Conservation (phyloP, 2,329 filamentous ascomycete genomes). For the Diaporthe ampelina region DNA sequence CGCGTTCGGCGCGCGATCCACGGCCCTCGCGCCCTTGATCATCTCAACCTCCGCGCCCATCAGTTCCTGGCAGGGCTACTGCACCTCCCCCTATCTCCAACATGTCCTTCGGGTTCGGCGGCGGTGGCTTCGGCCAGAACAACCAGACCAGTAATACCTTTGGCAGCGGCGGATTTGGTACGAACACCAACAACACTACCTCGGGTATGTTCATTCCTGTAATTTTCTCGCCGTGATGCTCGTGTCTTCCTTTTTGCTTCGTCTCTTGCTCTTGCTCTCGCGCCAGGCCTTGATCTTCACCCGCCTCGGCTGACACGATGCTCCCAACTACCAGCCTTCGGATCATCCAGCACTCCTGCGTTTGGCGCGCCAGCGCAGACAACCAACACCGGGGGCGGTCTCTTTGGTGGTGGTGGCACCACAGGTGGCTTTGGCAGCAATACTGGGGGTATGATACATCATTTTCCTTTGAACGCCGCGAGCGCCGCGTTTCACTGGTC, state of each 20-base stretch:
- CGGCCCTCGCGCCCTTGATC: constrained; percentile 41
- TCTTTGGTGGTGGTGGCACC: constrained; percentile 66
- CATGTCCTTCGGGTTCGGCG: constrained; percentile 70
- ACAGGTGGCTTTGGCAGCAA: constrained; percentile 62
- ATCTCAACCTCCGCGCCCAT: constrained; percentile 33
- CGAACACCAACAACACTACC: constrained; percentile 56
- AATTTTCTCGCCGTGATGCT: constrained; percentile 42
- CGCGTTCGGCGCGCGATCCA: constrained; percentile 51
- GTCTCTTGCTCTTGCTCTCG: constrained; percentile 21
- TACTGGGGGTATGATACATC: constrained; percentile 47
- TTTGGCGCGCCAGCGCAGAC: constrained; percentile 53
- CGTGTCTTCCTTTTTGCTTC: constrained; percentile 22
- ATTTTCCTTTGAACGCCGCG: constrained; percentile 40
- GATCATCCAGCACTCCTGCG: constrained; percentile 49
- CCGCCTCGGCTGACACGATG: constrained; percentile 42
- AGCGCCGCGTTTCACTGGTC: constrained; percentile 37
- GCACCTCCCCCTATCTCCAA: constrained; percentile 46
- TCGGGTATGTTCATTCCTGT: constrained; percentile 64
- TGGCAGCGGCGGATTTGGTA: constrained; percentile 65
- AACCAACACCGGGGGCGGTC: constrained; percentile 47
- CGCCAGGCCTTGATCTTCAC: constrained; percentile 44
- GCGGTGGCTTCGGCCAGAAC: constrained; percentile 72
- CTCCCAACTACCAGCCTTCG: constrained; percentile 53
- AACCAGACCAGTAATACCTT: constrained; percentile 58
- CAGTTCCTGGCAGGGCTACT: constrained; percentile 18